Conservation (phyloP, 1,284 basidiomycete genomes). For the Ganoderma multipileum region DNA sequence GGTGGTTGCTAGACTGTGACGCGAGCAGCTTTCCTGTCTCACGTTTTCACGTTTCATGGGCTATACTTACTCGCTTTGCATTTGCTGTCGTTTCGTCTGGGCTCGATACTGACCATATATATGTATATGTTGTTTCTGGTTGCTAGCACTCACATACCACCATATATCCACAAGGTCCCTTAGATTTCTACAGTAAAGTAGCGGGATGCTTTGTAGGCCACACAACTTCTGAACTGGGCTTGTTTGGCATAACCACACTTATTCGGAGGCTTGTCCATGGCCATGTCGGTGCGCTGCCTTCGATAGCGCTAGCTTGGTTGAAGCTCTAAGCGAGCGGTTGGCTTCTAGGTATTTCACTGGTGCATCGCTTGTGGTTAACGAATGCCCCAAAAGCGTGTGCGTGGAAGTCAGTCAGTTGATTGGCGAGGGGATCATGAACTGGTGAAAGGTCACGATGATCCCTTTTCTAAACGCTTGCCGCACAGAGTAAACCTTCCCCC, state of each 20-base stretch:
- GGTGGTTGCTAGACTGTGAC: neutral
- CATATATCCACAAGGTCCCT: neutral
- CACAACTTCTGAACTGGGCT: too few relatives aligned
- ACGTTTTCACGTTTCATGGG: too few relatives aligned
- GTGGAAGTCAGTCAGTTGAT: neutral
- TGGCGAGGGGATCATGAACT: neutral
- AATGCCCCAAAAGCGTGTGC: neutral
- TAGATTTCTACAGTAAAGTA: neutral
- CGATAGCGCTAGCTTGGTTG: too few relatives aligned
- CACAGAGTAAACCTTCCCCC: too few relatives aligned
- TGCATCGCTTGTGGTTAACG: neutral
- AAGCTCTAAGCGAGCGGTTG: too few relatives aligned
- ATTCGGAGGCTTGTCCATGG: too few relatives aligned
- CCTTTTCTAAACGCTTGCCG: too few relatives aligned
- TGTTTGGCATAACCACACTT: too few relatives aligned
- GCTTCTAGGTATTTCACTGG: too few relatives aligned
- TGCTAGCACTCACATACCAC: neutral
- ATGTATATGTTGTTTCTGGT: neutral
- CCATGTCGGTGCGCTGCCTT: too few relatives aligned
- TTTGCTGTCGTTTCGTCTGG: slow-evolving; percentile 44
- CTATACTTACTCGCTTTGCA: slow-evolving; percentile 5
- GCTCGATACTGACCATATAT: neutral
- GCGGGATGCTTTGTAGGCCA: neutral
- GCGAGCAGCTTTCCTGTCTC: neutral
- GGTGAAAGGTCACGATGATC: too few relatives aligned